A percentile compares a stretch with the other conserved stretches of the same genome.
phyloP scores from a whole-genome alignment of 106 monocot species.

The Apostasia ramifera region DNA sequence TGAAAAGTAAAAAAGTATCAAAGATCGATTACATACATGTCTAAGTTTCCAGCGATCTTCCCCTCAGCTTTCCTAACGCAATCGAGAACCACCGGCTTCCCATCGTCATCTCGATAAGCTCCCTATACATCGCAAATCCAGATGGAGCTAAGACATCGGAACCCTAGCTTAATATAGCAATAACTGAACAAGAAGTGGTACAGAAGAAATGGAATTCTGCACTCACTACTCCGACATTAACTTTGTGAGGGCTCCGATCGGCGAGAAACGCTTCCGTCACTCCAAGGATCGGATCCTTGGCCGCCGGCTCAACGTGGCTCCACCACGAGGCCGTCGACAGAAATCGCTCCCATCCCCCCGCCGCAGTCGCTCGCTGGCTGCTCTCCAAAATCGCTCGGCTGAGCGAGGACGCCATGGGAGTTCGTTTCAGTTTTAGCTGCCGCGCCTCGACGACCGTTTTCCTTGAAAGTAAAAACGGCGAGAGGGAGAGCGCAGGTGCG shows the following conservation, averaged over 20 bases:
- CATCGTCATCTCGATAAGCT: conserved; percentile 94
- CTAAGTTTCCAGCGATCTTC: conserved; percentile 72
- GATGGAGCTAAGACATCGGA: background rate
- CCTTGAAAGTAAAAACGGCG: too few species aligned
- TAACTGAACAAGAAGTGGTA: background rate
- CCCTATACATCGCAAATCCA: conserved; percentile 37
- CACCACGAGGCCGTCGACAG: conserved; percentile 64
- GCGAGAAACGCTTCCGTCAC: conserved; percentile 99
- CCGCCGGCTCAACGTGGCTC: conserved; percentile 72
- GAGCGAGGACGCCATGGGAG: conserved; percentile 31
- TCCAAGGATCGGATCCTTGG: conserved; percentile 94
- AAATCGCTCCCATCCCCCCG: conserved; percentile 21
- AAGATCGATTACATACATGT: conserved; percentile 49
- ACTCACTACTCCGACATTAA: conserved; percentile 96
- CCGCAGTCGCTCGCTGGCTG: background rate
- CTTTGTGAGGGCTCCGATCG: conserved; percentile 79
- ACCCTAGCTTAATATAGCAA: conserved; percentile 5
- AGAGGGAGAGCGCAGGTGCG: too few species aligned
- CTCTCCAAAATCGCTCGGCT: conserved; percentile 5
- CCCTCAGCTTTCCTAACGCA: conserved; percentile 91
- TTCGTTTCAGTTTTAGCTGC: background rate
- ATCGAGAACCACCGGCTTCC: conserved; percentile 94
- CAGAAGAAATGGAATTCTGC: background rate
- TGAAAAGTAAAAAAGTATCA: conserved; percentile 1
- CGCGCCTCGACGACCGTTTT: background rate